Conservation (phyloP, 2,329 filamentous ascomycete species). For the Rhexocercosporidium sp. region DNA sequence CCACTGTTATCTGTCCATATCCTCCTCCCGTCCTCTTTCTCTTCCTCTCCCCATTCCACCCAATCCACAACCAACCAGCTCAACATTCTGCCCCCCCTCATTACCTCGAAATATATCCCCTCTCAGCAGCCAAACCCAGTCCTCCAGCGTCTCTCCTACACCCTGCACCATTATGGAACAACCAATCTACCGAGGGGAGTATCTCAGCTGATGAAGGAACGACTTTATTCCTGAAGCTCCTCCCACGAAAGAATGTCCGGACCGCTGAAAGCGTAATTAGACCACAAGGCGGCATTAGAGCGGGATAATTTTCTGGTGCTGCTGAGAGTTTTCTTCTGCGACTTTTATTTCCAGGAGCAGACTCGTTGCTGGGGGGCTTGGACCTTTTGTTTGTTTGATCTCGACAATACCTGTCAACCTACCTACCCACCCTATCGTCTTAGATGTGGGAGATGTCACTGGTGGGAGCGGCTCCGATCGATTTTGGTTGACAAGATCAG, state of each 20-base stretch:
- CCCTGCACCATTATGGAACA: not conserved
- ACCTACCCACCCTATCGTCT: not conserved
- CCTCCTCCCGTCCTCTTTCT: not conserved
- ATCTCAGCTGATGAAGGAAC: not conserved
- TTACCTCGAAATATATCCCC: not conserved
- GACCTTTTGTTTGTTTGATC: not conserved
- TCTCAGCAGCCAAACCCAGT: not conserved
- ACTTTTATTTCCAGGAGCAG: not conserved
- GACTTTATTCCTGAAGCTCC: not conserved
- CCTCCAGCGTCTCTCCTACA: not conserved
- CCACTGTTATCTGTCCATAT: not conserved
- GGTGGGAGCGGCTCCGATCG: not conserved
- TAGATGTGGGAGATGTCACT: not conserved
- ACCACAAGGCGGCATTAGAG: not conserved
- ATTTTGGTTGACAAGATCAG: no score
- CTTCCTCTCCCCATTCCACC: no score
- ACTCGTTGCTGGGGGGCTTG: not conserved
- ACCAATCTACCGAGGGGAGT: not conserved
- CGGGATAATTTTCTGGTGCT: not conserved
- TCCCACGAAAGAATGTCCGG: not conserved
- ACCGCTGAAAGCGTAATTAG: not conserved
- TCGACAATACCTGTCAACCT: no score
- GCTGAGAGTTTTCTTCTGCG: conserved; percentile 2
- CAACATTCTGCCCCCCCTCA: not conserved
- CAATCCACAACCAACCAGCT: not conserved